Percentiles rank a stretch among this genome's conserved stretches.
These are phyloP conservation scores for Syzygium aqueum DNA, from an alignment of 345 rosid species.

Conservation along the genomic window DNA sequence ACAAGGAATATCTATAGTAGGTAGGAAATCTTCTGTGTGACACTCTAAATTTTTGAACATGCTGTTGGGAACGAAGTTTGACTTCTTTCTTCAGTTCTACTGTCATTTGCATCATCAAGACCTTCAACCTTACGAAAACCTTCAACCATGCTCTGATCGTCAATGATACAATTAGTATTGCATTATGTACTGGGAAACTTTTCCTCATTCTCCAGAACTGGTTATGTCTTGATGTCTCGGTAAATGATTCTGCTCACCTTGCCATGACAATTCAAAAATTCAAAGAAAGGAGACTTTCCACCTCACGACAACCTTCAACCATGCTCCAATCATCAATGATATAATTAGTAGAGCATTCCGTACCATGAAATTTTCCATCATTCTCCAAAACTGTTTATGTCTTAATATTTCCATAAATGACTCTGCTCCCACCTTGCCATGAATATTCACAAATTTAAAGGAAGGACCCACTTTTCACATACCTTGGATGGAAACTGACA, in stretches of 20 bases:
- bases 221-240: not conserved
- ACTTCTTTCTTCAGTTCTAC: not conserved
- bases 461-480: not conserved
- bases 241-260: not conserved
- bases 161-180: not conserved
- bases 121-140: not conserved
- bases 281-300: not conserved
- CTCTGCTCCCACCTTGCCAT: not conserved
- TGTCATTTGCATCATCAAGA: not conserved
- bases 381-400: not conserved
- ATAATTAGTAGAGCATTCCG: not conserved
- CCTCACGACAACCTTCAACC: not conserved
- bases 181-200: not conserved
- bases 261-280: not conserved
- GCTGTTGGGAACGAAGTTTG: not conserved
- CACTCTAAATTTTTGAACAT: not conserved
- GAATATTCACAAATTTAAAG: not conserved
- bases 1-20: not conserved
- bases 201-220: not conserved
- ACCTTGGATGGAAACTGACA: not conserved
- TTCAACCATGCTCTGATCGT: not conserved
- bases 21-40: not conserved
- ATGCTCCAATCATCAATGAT: not conserved
- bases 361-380: not conserved
- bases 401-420: not conserved